Conservation (phyloP, 805 yeast genomes). For the Diddensiella santjacobensis region DNA sequence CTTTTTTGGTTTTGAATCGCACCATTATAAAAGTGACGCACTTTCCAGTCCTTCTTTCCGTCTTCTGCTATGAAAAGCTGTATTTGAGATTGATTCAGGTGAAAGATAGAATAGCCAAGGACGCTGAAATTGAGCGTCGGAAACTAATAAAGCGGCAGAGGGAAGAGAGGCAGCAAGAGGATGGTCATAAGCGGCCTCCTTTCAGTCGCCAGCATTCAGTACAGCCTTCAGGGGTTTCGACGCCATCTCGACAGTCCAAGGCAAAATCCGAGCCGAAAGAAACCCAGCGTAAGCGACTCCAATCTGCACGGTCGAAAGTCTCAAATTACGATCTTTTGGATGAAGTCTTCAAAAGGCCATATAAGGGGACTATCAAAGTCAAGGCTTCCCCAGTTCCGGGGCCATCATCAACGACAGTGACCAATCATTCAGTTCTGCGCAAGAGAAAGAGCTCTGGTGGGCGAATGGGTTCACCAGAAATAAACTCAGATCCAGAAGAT, state of each 20-base stretch:
- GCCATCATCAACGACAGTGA: constrained; percentile 3
- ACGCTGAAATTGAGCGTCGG: constrained; percentile 10
- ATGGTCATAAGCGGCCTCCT: neutral
- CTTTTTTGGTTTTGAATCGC: constrained; percentile 33
- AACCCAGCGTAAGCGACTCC: constrained; percentile 10
- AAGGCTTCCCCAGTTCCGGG: constrained; percentile 10
- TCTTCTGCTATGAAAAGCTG: constrained; percentile 34
- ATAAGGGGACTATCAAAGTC: constrained; percentile 25
- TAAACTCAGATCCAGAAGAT: constrained; percentile 6
- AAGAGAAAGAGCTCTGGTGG: neutral
- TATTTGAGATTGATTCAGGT: constrained; percentile 16
- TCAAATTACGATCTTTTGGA: constrained; percentile 30
- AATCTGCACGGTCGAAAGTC: constrained; percentile 18
- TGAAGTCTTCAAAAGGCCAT: constrained; percentile 30
- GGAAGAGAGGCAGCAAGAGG: constrained; percentile 13
- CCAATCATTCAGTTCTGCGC: constrained; percentile 2
- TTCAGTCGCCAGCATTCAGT: neutral
- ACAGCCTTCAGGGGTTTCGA: neutral
- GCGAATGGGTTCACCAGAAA: neutral
- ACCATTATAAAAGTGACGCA: constrained; percentile 36
- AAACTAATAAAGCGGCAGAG: constrained; percentile 5
- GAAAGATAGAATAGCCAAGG: constrained; percentile 5
- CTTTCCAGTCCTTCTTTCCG: constrained; percentile 34
- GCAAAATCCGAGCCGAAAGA: neutral
- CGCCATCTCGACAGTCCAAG: neutral